These are phyloP conservation scores for Symmetrospora coprosmae DNA, from an alignment of 768 basidiomycete species.

Conservation along the genomic window DNA sequence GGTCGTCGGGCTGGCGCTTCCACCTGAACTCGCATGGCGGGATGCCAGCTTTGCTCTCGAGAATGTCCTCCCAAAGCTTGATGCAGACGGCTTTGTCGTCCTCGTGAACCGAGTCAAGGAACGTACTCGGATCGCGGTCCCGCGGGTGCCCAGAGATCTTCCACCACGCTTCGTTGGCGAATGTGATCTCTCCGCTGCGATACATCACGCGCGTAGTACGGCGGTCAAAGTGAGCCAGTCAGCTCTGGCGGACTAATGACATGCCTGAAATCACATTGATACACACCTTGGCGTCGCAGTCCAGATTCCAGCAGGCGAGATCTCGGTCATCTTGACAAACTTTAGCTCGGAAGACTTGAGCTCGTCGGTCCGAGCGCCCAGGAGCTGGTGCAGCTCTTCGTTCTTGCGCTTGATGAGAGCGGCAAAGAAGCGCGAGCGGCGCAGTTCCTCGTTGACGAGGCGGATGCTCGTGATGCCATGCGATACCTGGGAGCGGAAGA, in stretches of 20 bases:
- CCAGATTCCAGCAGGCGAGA: conserved; percentile 13
- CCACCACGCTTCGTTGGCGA: conserved; percentile 18
- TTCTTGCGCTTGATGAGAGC: conserved; percentile 19
- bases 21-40: conserved; percentile 2
- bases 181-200: background rate
- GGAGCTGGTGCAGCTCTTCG: conserved; percentile 3
- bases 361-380: conserved; percentile 7
- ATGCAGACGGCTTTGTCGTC: background rate
- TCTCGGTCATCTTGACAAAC: conserved; percentile 18
- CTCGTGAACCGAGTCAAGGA: background rate
- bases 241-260: too few relatives aligned
- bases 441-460: conserved; percentile 6
- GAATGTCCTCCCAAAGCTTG: background rate
- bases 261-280: too few relatives aligned
- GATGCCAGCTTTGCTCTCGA: background rate
- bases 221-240: too few relatives aligned
- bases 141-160: conserved; percentile 2
- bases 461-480: conserved; percentile 15
- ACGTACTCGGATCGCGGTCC: background rate
- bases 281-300: too few relatives aligned
- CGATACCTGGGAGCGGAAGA: conserved; percentile 5
- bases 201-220: too few relatives aligned
- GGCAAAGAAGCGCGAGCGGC: conserved; percentile 8
- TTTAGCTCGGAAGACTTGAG: conserved; percentile 1
- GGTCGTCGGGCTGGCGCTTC: background rate